Percentiles rank a stretch among this genome's conserved stretches.
These are phyloP conservation scores for Oryza punctata DNA, from an alignment of 176 grass and related monocot species.

Conservation along the genomic window DNA sequence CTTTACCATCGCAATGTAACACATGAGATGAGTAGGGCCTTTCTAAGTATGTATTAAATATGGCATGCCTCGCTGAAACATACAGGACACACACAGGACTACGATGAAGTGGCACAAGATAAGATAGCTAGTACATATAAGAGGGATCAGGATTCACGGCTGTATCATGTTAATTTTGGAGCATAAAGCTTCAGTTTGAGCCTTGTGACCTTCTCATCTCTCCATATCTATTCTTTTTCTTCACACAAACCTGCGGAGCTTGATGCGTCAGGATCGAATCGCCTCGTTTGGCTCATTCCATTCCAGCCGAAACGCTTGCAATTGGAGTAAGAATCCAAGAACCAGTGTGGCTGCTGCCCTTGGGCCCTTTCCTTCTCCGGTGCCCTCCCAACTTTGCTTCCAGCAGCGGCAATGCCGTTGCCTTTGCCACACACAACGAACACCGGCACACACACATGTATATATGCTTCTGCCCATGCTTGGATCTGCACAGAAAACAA, in stretches of 20 bases:
- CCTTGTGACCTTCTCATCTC: background rate
- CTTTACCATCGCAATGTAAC: background rate
- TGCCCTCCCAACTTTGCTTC: slow-evolving; percentile 60
- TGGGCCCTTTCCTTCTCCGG: slow-evolving; percentile 48
- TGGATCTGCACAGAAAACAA: background rate
- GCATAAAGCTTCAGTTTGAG: background rate
- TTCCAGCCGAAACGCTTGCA: background rate
- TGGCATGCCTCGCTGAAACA: background rate
- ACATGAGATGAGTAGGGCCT: background rate
- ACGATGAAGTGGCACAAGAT: background rate
- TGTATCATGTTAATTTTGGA: background rate
- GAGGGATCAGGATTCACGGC: background rate
- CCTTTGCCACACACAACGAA: slow-evolving; percentile 45
- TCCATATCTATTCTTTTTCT: background rate
- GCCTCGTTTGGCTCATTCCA: background rate
- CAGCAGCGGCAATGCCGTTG: slow-evolving; percentile 42
- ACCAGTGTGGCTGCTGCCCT: slow-evolving; percentile 10
- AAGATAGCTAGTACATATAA: background rate
- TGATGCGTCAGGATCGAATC: slow-evolving; percentile 8
- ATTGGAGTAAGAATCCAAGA: slow-evolving; percentile 12
- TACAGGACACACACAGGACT: background rate
- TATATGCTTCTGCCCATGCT: slow-evolving; percentile 13
- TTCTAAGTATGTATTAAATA: background rate
- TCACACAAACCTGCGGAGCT: background rate
- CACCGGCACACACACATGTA: background rate